These are phyloP conservation scores for Brassica cretica DNA, from an alignment of 345 rosid genomes.

Conservation along the genomic window DNA sequence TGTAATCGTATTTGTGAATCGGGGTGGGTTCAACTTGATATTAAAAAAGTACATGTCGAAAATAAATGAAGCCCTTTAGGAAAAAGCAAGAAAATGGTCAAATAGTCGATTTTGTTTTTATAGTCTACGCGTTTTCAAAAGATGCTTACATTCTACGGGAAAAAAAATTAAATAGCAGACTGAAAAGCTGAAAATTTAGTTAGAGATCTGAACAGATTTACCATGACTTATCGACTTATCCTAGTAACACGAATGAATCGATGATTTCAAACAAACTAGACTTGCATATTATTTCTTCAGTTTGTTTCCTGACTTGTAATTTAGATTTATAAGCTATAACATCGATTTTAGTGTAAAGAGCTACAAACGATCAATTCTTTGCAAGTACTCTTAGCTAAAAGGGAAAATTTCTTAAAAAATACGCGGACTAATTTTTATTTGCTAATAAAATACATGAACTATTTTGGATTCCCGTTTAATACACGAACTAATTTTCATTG, in stretches of 20 bases:
- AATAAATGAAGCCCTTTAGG: constrained; percentile 17
- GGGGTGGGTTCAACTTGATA: background rate
- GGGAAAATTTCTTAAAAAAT: no score
- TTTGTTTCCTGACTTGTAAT: background rate
- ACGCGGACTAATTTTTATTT: no score
- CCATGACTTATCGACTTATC: background rate
- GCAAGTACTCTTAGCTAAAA: background rate
- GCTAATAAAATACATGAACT: no score
- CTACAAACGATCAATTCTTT: background rate
- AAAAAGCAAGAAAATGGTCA: background rate
- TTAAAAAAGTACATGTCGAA: constrained; percentile 27
- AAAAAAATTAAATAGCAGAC: background rate
- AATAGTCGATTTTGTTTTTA: constrained; percentile 11
- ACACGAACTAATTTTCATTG: no score
- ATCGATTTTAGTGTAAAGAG: background rate
- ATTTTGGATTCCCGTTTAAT: no score
- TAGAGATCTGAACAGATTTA: constrained; percentile 1
- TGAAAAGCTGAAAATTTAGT: background rate
- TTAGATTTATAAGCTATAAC: background rate
- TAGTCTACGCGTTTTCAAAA: constrained; percentile 37
- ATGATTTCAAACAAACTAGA: background rate
- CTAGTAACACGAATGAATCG: background rate
- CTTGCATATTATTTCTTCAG: background rate
- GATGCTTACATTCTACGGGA: background rate
- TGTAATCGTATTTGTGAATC: background rate